Evolutionary conservation across 2,329 filamentous ascomycete species (phyloP).

Genomic region (Beauveria sp.): DNA sequence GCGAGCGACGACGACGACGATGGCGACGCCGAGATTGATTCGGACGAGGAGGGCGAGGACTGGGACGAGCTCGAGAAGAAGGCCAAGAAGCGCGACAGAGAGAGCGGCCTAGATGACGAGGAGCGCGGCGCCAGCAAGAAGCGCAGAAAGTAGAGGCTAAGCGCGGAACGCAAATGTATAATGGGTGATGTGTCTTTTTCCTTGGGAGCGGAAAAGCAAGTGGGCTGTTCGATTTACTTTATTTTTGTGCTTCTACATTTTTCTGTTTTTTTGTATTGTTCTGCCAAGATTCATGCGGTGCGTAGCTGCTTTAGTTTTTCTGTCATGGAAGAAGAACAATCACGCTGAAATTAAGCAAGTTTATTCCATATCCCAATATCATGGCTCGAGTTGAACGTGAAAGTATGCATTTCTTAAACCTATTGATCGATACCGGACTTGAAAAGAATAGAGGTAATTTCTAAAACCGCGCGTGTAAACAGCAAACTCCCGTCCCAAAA

Average conservation of each 20-base stretch:
- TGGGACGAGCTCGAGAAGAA: slow-evolving; percentile 95
- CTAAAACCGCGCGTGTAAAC: too few species aligned
- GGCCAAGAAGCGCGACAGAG: slow-evolving; percentile 75
- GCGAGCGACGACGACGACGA: slow-evolving; percentile 77
- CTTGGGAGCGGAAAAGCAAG: slow-evolving; percentile 1
- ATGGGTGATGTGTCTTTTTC: neutral
- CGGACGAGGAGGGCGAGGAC: slow-evolving; percentile 74
- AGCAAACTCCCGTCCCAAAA: too few species aligned
- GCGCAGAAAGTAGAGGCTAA: slow-evolving; percentile 25
- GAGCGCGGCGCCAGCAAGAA: slow-evolving; percentile 61
- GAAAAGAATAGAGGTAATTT: too few species aligned
- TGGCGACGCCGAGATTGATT: slow-evolving; percentile 48
- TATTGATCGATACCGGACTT: too few species aligned
- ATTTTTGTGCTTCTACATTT: slow-evolving; percentile 1
- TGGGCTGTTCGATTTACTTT: neutral
- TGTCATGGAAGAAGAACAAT: too few species aligned
- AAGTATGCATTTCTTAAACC: too few species aligned
- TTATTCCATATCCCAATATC: too few species aligned
- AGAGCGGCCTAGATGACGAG: slow-evolving; percentile 53
- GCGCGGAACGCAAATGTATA: neutral
- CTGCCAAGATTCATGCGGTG: neutral
- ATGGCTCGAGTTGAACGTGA: too few species aligned
- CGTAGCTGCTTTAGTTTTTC: neutral
- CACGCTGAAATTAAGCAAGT: too few species aligned
- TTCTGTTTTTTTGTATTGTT: neutral